Base-by-base conservation (phyloP, 257 asterid genomes). In the Echium plantagineum region DNA sequence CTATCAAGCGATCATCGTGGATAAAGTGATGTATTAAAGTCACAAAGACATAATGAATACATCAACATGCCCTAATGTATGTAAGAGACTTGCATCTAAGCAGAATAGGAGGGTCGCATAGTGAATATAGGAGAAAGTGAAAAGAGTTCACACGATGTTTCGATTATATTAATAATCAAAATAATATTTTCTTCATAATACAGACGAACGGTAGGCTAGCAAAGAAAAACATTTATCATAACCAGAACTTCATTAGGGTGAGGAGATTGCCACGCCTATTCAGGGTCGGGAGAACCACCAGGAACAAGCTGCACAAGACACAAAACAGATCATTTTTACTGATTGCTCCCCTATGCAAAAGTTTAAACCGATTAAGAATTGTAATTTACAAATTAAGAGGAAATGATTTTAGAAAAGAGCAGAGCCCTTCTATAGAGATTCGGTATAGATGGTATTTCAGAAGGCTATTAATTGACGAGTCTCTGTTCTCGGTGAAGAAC, bases 261-360 rank as follows among this genome's bases (percentile, higher is more conserved):
- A 38, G 15, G 5, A 57, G 5, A 59, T 18, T 49, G 17, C 46
- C 47, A 53, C 49, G 26, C 51, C 75, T 73, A 71, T 62, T 72
- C 80, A 17, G 71, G 56, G 22, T 78, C 81, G 5, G 83, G 83
- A 4, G 81, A 72, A 5, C 83, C 83, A 19, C 83, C 83, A 19
- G 83, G 83, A 59, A 75, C 83, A 66, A 78, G 62, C 83, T 78
- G 81, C 76, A 69, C 46, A 28, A 19, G n/a, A 30, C 55, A 58
- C 21, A 6, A 52, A 17, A 15, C 7, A 22, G 10, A 52, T 63
- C 55, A 9, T 6, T 10, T 2, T 12, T 42, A 42, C 49, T 0
- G 16, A 42, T 42, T 16, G 49, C 3, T 42, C 10, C 16, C 49
- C 0, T 42, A 17, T 42, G 49, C 16, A 12, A 7, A 8, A 7